Evolutionary conservation across 2,329 filamentous ascomycete genomes (phyloP), one percentile per base, ranked within the genome.

Genomic region (Neoscytalidium dimidiatum): DNA sequence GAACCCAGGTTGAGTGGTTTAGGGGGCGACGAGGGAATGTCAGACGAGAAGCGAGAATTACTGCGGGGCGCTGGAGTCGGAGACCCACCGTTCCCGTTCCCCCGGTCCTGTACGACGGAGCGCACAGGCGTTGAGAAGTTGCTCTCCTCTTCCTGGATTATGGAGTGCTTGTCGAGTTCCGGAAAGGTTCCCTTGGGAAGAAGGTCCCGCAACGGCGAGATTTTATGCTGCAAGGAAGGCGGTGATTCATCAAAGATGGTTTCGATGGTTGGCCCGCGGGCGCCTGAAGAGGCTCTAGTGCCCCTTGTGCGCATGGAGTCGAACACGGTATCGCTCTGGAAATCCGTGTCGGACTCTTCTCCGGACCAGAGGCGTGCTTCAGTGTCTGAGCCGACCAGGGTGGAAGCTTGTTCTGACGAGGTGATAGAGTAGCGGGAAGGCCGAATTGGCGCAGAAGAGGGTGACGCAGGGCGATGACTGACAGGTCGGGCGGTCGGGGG

Each of bases 161-260:
- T 82, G 71, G 78, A 80, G 68, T 82, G 79, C 31, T 71, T 66
- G 51, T 73, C 71, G 33, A 74, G 72, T 53, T 77, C 76, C 21
- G 74, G 72, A 66, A 83, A 81, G 33, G 80, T 77, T 23, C 80
- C 80, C 61, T 80, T 78, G 31, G 80, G 80, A 8, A 84, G 75
- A 19, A 85, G 75, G 68, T 85, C 81, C 65, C 81, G 78, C 51
- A 85, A 74, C 64, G 78, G 77, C 62, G 79, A 74, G 60, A 81
- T 70, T 69, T 78, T 82, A 67, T 77, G 72, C 67, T 80, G 80
- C 29, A 72, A 70, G 17, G 76, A 71, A 7, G 87, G 85, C 38
- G 89, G 90, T 14, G 90, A 92, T 70, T 94, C 91, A 77, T 94
- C 90, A 75, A 93, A 94, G 82, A 93, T 91, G 26, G 88, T 91